These are phyloP conservation scores for Ceratobasidium sp. DNA, from an alignment of 1,284 basidiomycete species.

Conservation along the genomic window DNA sequence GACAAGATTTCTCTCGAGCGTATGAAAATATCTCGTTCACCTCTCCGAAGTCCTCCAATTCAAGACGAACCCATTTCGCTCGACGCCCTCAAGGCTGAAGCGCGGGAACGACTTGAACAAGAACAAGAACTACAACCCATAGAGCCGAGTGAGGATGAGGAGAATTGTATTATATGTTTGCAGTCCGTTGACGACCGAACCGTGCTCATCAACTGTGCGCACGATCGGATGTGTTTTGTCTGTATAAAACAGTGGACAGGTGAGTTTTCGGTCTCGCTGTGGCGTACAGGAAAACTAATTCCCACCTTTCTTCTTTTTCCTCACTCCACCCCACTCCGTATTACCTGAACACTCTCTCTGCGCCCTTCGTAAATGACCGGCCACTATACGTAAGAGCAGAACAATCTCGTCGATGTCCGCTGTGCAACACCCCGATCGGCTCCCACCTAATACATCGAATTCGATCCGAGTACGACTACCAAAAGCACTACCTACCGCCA, in stretches of 20 bases:
- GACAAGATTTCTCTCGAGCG: not conserved
- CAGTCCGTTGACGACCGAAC: constrained; percentile 82
- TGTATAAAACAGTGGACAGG: constrained; percentile 88
- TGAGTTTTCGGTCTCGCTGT: constrained; percentile 56
- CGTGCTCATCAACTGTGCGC: constrained; percentile 82
- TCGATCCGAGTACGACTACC: constrained; percentile 80
- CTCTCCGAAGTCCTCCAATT: not conserved
- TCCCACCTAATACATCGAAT: constrained; percentile 85
- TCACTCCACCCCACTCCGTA: constrained; percentile 59
- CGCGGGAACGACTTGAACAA: not conserved
- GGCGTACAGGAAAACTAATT: constrained; percentile 13
- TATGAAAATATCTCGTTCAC: not conserved
- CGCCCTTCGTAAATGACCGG: not conserved
- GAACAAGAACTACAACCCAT: not conserved
- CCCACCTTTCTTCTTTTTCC: constrained; percentile 62
- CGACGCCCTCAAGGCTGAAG: constrained; percentile 35
- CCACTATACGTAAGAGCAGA: not conserved
- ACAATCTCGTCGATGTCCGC: constrained; percentile 67
- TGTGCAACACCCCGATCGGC: constrained; percentile 82
- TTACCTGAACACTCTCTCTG: not conserved
- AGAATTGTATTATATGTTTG: constrained; percentile 80
- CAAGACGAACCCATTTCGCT: constrained; percentile 5
- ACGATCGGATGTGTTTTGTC: constrained; percentile 88
- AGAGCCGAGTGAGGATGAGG: constrained; percentile 53
- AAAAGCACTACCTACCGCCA: constrained; percentile 83